Conservation (phyloP, 1,139 yeast genomes). For the Williopsis jadinii region DNA sequence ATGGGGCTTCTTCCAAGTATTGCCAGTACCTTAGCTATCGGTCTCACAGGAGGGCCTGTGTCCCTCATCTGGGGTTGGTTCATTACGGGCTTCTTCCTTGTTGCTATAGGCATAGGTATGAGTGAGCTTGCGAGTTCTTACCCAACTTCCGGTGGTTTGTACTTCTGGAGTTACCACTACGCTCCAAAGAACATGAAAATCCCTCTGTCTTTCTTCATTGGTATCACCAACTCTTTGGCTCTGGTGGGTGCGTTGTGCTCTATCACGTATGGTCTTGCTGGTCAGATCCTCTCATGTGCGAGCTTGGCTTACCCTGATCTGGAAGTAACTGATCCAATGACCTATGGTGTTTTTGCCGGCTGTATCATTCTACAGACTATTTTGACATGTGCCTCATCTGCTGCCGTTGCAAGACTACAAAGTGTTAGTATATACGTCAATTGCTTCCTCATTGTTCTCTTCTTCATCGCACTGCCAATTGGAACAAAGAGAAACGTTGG, state of each 20-base stretch:
- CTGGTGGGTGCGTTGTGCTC: constrained; percentile 51
- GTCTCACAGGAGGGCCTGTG: constrained; percentile 46
- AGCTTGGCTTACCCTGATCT: constrained; percentile 38
- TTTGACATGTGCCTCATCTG: constrained; percentile 44
- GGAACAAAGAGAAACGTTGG: constrained; percentile 30
- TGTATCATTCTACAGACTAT: constrained; percentile 38
- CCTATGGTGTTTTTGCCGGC: constrained; percentile 51
- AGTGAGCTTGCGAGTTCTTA: constrained; percentile 61
- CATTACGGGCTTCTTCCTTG: constrained; percentile 48
- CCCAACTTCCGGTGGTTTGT: constrained; percentile 69
- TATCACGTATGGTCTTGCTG: constrained; percentile 52
- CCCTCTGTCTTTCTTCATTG: constrained; percentile 49
- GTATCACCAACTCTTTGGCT: constrained; percentile 53
- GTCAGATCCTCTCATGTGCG: constrained; percentile 45
- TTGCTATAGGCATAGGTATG: constrained; percentile 54
- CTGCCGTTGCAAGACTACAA: constrained; percentile 51
- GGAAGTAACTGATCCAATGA: constrained; percentile 37
- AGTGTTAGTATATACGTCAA: constrained; percentile 52
- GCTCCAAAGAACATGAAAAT: constrained; percentile 41
- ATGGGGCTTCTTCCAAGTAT: constrained; percentile 46
- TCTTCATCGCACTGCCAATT: constrained; percentile 60
- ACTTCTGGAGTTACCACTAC: constrained; percentile 51
- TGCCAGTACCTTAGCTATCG: constrained; percentile 30
- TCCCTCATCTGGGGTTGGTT: constrained; percentile 73
- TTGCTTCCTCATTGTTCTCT: constrained; percentile 46